Evolutionary conservation across 495 filamentous ascomycete species (phyloP), one percentile per base, ranked within the genome.

Genomic region (Thozetella sp.): DNA sequence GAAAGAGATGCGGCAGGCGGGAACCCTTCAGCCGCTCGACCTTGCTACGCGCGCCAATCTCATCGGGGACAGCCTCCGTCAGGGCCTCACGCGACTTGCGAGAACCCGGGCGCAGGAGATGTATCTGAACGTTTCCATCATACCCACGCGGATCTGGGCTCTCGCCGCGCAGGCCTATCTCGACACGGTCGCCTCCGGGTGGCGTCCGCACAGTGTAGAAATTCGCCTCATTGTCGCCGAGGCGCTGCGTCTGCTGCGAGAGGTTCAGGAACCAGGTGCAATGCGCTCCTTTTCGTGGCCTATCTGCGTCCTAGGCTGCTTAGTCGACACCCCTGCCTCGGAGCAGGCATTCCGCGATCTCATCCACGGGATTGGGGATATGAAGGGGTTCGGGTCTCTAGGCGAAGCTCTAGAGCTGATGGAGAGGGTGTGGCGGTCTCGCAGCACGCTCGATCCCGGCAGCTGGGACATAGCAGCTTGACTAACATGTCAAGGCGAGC

Each of bases 121-220:
- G 15, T 6, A 37, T 6, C 30, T 37, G 30, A 37, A 37, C 30
- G 15, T 15, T 6, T 37, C 30, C 30, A 37, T 20, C 55, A 59
- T 30, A 4, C 48, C 58, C n/a, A 72, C 71, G 3, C 72, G 62
- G 57, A 67, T 76, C 57, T 81, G 79, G 79, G 72, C 69, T n/a
- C 70, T 76, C 56, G 75, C 76, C 23, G 73, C 77, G 24, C 63
- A 79, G 24, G 13, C 78, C 22, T 81, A 80, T 60, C 66, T 79
- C 11, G 69, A 34, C 22, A 63, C 76, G 26, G 75, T 80, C 22
- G 72, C 78, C 11, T 76, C 72, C 25, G 78, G 78, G 51, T 81
- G 78, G 78, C 75, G 79, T 59, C 72, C 74, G 20, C 65, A 66
- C 0, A 72, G 58, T 24, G 37, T 46, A 23, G 71, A 72, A 11